Percentiles rank a stretch among this genome's conserved stretches.
phyloP scores from a whole-genome alignment of 192 early-diverging fungal species.

The Coemansia sp. region DNA sequence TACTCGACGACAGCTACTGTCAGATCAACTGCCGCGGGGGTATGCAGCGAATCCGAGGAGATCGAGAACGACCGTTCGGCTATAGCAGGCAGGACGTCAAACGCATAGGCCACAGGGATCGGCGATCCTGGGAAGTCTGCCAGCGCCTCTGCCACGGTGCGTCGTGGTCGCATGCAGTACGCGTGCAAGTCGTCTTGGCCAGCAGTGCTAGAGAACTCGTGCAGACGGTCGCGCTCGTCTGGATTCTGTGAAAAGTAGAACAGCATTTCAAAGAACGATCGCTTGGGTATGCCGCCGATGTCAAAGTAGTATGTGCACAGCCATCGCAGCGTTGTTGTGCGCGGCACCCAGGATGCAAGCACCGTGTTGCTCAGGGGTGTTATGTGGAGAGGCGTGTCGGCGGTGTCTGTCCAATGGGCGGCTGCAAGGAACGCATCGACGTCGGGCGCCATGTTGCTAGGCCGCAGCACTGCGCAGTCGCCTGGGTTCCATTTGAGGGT shows the following conservation, averaged over 20 bases:
- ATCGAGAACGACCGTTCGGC: slow-evolving; percentile 86
- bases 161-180: slow-evolving; percentile 77
- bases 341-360: slow-evolving; percentile 13
- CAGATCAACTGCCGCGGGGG: slow-evolving; percentile 59
- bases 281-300: slow-evolving; percentile 78
- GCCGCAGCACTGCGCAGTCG: slow-evolving; percentile 76
- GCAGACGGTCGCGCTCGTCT: slow-evolving; percentile 75
- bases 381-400: slow-evolving; percentile 42
- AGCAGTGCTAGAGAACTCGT: slow-evolving; percentile 72
- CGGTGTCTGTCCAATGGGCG: slow-evolving; percentile 52
- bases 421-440: slow-evolving; percentile 68
- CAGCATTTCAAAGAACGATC: slow-evolving; percentile 91
- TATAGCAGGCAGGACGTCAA: slow-evolving; percentile 83
- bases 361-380: background rate
- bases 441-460: slow-evolving; percentile 69
- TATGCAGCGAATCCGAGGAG: slow-evolving; percentile 60
- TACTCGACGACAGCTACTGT: slow-evolving; percentile 87
- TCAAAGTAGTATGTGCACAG: slow-evolving; percentile 80
- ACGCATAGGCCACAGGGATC: slow-evolving; percentile 72
- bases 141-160: slow-evolving; percentile 83
- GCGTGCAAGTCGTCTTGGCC: slow-evolving; percentile 88
- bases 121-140: slow-evolving; percentile 75
- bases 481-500: slow-evolving; percentile 59
- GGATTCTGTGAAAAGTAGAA: slow-evolving; percentile 70
- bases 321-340: slow-evolving; percentile 63